Evolutionary conservation across 1,139 yeast genomes (phyloP).

Genomic region (Arxiozyma bovina): DNA sequence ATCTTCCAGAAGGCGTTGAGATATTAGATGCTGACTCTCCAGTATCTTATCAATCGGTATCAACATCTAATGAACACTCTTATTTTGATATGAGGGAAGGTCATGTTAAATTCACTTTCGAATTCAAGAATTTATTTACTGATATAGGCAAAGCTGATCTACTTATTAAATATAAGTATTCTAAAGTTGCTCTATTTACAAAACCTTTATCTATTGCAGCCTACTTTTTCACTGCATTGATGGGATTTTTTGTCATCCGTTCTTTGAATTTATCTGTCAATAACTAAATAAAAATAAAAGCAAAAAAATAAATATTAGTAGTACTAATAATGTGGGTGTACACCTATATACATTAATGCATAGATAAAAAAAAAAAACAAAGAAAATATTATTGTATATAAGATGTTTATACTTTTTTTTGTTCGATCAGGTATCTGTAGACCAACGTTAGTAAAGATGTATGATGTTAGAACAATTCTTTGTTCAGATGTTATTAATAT

Average conservation of each 20-base stretch:
- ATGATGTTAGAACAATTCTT: background rate
- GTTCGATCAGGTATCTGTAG: background rate
- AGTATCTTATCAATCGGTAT: constrained; percentile 35
- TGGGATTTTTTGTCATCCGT: constrained; percentile 45
- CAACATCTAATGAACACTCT: constrained; percentile 43
- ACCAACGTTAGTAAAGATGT: background rate
- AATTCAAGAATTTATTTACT: constrained; percentile 58
- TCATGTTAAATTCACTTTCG: constrained; percentile 65
- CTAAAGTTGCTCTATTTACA: constrained; percentile 42
- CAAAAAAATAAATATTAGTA: background rate
- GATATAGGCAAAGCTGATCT: constrained; percentile 54
- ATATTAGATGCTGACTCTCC: constrained; percentile 54
- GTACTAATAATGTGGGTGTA: too few relatives aligned
- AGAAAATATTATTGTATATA: background rate
- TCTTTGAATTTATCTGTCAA: constrained; percentile 17
- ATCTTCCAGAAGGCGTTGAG: constrained; percentile 83
- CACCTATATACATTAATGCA: background rate
- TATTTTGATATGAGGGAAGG: constrained; percentile 75
- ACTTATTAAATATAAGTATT: constrained; percentile 54
- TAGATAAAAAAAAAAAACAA: background rate
- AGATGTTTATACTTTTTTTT: background rate
- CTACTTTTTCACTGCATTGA: constrained; percentile 54
- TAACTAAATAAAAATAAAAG: background rate
- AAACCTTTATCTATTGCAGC: constrained; percentile 64
- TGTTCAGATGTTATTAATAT: too few relatives aligned